Percentiles rank a stretch among this genome's conserved stretches.
Evolutionary conservation across 768 basidiomycete genomes (phyloP).

Genomic region (Boletus subcaerulescens): DNA sequence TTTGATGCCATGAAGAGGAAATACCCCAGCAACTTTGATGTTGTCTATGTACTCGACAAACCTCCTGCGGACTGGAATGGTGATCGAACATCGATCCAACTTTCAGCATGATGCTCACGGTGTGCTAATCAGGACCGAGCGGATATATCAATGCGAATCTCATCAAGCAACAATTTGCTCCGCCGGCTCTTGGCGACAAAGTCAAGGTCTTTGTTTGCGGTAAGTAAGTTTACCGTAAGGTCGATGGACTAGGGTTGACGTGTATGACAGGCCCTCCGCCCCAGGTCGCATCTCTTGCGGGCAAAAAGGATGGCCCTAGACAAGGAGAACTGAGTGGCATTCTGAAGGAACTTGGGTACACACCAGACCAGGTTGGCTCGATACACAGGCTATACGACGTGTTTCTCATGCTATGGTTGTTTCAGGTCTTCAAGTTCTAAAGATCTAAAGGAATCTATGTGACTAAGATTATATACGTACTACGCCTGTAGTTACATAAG

Average conservation of each 20-base stretch:
- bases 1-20: slow-evolving; percentile 68
- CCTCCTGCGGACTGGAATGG: slow-evolving; percentile 59
- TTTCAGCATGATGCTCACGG: slow-evolving; percentile 1
- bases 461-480: too few relatives aligned
- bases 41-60: slow-evolving; percentile 87
- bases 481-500: slow-evolving; percentile 27
- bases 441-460: slow-evolving; percentile 20
- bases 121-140: slow-evolving; percentile 44
- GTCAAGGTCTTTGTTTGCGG: slow-evolving; percentile 91
- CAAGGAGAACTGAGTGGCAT: slow-evolving; percentile 81
- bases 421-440: slow-evolving; percentile 44
- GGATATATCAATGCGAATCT: slow-evolving; percentile 77
- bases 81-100: slow-evolving; percentile 23
- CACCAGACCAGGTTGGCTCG: slow-evolving; percentile 69
- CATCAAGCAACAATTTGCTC: slow-evolving; percentile 69
- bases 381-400: neutral
- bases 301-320: slow-evolving; percentile 78
- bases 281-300: slow-evolving; percentile 85
- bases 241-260: neutral
- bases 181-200: slow-evolving; percentile 65
- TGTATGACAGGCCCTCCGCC: slow-evolving; percentile 61
- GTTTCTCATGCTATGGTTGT: slow-evolving; percentile 1
- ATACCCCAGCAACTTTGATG: slow-evolving; percentile 68
- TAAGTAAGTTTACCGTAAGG: slow-evolving; percentile 31
- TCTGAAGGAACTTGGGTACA: slow-evolving; percentile 87